Evolutionary conservation across 73 alveolate genomes (phyloP).

Genomic region (Loxodes magnus): DNA sequence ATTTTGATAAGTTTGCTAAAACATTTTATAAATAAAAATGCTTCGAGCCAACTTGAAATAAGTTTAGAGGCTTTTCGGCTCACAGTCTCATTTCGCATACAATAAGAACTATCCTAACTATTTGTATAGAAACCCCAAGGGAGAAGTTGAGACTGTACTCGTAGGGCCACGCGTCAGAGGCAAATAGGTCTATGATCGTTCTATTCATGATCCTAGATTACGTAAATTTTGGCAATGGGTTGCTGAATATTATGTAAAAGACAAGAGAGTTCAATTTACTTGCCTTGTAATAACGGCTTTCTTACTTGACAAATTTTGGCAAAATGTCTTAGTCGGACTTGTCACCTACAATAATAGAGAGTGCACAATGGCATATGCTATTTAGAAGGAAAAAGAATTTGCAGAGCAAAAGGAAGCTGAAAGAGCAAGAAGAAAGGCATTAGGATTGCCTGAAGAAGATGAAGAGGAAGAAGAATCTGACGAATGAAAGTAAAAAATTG

Average conservation of each 20-base stretch:
- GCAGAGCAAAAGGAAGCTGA: neutral
- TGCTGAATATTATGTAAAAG: no score
- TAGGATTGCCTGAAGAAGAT: slow-evolving; percentile 1
- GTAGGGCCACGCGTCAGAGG: neutral
- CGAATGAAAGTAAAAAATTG: no score
- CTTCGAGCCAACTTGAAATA: no score
- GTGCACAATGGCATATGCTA: slow-evolving; percentile 8
- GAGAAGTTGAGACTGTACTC: neutral
- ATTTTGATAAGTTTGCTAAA: no score
- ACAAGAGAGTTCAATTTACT: no score
- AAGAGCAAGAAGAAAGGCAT: slow-evolving; percentile 8
- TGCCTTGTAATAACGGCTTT: neutral
- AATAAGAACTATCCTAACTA: neutral
- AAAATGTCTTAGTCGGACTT: neutral
- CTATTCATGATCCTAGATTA: slow-evolving; percentile 1
- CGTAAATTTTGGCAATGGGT: no score
- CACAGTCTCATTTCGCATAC: no score
- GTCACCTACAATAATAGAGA: neutral
- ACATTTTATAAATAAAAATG: no score
- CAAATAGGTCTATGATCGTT: neutral
- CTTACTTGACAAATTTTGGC: neutral
- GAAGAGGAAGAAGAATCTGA: slow-evolving; percentile 1
- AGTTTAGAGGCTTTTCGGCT: no score
- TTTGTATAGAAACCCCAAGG: slow-evolving; percentile 1
- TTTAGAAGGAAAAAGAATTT: neutral